Base-by-base conservation (phyloP, 176 grass and related monocot genomes). In the Raddia guianensis region DNA sequence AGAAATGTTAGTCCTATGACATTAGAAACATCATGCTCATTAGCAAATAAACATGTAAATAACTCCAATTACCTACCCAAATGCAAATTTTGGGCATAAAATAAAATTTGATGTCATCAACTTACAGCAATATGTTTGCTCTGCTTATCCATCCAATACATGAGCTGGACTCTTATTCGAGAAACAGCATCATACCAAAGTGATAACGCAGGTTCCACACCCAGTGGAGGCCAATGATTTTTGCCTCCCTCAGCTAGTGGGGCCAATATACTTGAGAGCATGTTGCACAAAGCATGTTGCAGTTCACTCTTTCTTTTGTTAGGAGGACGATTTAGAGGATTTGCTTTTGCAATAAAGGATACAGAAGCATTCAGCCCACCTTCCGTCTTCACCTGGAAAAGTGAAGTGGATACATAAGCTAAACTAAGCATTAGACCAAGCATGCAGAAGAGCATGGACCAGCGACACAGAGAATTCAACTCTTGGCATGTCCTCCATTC, bases 221-320 rank as follows among this genome's bases (percentile, higher is more conserved):
- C 90, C 20, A 91, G 55, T 64, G 96, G 96, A 87, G 96, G 96
- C 96, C 96, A 98, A 81, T 90, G 76, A 44, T 80, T 83, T 92
- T 89, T 98, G 48, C 88, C 82, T 79, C 92, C 90, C 84, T 98
- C 92, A 42, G 96, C 90, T 79, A 98, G 92, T 53, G 92, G 90
- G 34, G 96, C 92, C 53, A 98, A 72, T 65, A 98, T 98, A 85
- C 96, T 95, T 74, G 96, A 98, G 54, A 98, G 90, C 96, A 98
- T 98, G 78, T 87, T 94, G 71, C 96, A 98, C 60, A 93, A 83
- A n/a, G 96, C 96, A 87, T 98, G 96, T 85, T 98, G 92, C 70
- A 98, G 63, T 86, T 98, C 92, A 89, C 96, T 98, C 88, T 98
- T 95, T 84, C 90, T 95, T 86, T 95, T 95, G 77, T 85, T 91